Evolutionary conservation across 495 filamentous ascomycete genomes (phyloP).

Genomic region (Hypoxylon rickii): DNA sequence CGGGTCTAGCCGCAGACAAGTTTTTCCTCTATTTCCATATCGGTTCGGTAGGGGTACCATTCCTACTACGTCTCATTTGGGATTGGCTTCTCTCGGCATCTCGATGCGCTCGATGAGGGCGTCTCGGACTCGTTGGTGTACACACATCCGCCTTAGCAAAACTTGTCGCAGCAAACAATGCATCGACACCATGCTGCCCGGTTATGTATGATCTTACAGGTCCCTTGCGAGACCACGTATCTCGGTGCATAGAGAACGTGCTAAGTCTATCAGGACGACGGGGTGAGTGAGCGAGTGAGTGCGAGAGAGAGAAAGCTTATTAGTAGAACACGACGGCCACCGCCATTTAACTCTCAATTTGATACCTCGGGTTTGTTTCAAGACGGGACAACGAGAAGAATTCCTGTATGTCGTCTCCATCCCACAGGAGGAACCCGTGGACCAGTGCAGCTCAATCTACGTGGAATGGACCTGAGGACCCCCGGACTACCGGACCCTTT

Average conservation of each 20-base stretch:
- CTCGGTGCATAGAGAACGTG: constrained; percentile 7
- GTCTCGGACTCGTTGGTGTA: constrained; percentile 13
- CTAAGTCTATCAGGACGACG: constrained; percentile 6
- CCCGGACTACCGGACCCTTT: too few species aligned
- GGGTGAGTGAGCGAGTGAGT: too few species aligned
- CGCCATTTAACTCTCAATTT: constrained; percentile 2
- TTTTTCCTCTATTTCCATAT: constrained; percentile 24
- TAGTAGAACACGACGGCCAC: constrained; percentile 26
- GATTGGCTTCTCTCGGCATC: constrained; percentile 22
- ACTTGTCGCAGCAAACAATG: constrained; percentile 19
- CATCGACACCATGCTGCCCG: constrained; percentile 22
- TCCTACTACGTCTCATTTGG: constrained; percentile 18
- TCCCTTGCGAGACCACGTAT: constrained; percentile 28
- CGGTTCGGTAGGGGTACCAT: constrained; percentile 19
- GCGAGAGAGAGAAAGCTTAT: constrained; percentile 23
- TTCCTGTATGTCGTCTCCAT: background rate
- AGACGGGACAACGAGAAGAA: constrained; percentile 2
- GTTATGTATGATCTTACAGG: constrained; percentile 27
- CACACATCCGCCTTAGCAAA: constrained; percentile 17
- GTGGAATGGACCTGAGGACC: background rate
- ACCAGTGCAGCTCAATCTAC: background rate
- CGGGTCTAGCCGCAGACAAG: constrained; percentile 29
- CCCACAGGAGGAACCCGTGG: constrained; percentile 1
- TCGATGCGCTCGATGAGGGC: constrained; percentile 17
- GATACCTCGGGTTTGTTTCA: constrained; percentile 2